Evolutionary conservation across 1,284 basidiomycete species (phyloP).

Genomic region (Apiotrichum brassicae): DNA sequence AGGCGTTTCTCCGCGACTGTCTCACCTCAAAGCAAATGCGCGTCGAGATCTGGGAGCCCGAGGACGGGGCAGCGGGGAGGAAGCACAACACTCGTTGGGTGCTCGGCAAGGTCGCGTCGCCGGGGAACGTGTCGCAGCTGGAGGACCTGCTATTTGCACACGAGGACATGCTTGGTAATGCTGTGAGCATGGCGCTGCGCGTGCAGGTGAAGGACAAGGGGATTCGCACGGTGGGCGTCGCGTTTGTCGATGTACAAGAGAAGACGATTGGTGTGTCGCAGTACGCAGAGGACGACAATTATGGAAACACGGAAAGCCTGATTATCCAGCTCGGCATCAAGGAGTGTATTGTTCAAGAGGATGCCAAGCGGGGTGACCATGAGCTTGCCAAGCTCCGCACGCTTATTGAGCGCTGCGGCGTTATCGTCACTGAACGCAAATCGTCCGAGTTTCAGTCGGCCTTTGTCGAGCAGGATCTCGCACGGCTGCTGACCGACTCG

Average conservation of each 20-base stretch:
- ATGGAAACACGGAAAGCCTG: slow-evolving; percentile 91
- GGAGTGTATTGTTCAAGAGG: slow-evolving; percentile 64
- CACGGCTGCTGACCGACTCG: slow-evolving; percentile 60
- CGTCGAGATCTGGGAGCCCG: slow-evolving; percentile 85
- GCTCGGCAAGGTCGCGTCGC: slow-evolving; percentile 73
- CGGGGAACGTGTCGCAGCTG: slow-evolving; percentile 87
- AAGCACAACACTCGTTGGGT: slow-evolving; percentile 61
- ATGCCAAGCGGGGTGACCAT: slow-evolving; percentile 58
- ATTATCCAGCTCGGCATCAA: slow-evolving; percentile 95
- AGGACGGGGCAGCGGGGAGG: slow-evolving; percentile 54
- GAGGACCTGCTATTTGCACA: slow-evolving; percentile 88
- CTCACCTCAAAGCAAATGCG: slow-evolving; percentile 84
- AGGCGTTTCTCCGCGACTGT: slow-evolving; percentile 79
- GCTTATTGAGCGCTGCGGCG: slow-evolving; percentile 80
- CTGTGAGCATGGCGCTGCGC: slow-evolving; percentile 86
- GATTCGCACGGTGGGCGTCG: slow-evolving; percentile 51
- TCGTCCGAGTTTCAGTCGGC: slow-evolving; percentile 75
- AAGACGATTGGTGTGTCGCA: slow-evolving; percentile 63
- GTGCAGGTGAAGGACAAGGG: slow-evolving; percentile 59
- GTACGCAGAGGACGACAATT: slow-evolving; percentile 90
- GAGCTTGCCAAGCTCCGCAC: slow-evolving; percentile 78
- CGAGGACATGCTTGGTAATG: slow-evolving; percentile 74
- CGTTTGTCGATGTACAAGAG: slow-evolving; percentile 54
- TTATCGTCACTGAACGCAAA: slow-evolving; percentile 83
- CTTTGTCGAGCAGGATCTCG: slow-evolving; percentile 78